Evolutionary conservation across 495 filamentous ascomycete species (phyloP).

Genomic region (Chaetomium tenue): DNA sequence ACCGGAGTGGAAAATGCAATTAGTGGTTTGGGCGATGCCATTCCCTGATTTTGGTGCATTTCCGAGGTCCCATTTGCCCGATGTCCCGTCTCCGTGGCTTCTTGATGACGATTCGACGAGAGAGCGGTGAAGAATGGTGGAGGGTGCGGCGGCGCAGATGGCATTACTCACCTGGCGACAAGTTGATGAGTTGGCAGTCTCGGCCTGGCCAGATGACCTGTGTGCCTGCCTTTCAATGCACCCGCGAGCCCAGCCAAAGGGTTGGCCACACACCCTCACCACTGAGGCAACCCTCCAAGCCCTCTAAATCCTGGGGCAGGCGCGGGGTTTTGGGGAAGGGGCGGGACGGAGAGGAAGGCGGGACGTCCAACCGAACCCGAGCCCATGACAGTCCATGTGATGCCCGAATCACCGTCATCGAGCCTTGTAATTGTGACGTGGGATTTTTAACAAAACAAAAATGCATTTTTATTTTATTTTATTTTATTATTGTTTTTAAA

Average conservation of each 20-base stretch:
- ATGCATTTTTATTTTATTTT: background rate
- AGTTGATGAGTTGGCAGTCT: conserved; percentile 23
- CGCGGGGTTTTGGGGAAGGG: conserved; percentile 15
- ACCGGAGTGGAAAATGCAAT: background rate
- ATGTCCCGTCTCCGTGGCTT: background rate
- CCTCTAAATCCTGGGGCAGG: background rate
- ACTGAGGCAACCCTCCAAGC: conserved; percentile 9
- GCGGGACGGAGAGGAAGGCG: conserved; percentile 17
- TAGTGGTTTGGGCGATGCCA: background rate
- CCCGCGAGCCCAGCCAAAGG: conserved; percentile 7
- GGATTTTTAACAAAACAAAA: background rate
- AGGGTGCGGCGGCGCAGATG: conserved; percentile 1
- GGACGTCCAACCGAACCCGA: conserved; percentile 11
- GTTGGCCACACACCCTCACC: conserved; percentile 13
- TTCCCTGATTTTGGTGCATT: conserved; percentile 12
- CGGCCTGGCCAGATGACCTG: conserved; percentile 19
- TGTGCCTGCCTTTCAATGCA: background rate
- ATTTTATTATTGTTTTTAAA: background rate
- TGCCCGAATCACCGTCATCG: background rate
- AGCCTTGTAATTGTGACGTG: background rate
- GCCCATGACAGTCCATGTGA: conserved; percentile 5
- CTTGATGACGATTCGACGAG: conserved; percentile 4
- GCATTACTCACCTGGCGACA: conserved; percentile 16
- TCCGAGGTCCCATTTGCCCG: background rate
- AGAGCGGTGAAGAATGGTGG: background rate